phyloP scores from a whole-genome alignment of 306 rosid species.

The Ceratonia siliqua region DNA sequence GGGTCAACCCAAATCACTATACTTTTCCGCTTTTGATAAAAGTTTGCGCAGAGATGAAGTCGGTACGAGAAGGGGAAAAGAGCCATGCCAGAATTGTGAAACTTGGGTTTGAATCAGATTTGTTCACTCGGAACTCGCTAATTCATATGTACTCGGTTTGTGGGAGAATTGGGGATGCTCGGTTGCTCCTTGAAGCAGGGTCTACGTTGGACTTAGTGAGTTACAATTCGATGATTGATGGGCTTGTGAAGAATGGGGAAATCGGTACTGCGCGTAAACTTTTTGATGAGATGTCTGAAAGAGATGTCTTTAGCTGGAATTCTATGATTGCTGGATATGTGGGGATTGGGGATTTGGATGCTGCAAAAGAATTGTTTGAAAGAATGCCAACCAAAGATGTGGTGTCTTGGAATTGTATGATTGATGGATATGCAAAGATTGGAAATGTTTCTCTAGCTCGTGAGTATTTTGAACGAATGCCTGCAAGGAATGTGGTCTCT shows the following conservation, averaged over 20 bases:
- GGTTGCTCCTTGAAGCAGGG: conserved; percentile 48
- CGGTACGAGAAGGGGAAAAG: conserved; percentile 44
- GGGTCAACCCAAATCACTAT: conserved; percentile 52
- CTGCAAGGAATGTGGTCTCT: conserved; percentile 48
- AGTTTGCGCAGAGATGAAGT: conserved; percentile 34
- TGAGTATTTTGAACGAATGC: conserved; percentile 46
- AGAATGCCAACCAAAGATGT: conserved; percentile 49
- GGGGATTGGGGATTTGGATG: conserved; percentile 46
- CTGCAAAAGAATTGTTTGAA: conserved; percentile 51
- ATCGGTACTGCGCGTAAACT: conserved; percentile 38
- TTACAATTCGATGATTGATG: conserved; percentile 68
- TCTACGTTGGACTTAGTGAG: conserved; percentile 56
- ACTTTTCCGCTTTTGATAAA: conserved; percentile 67
- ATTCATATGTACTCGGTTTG: conserved; percentile 55
- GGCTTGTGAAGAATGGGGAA: conserved; percentile 50
- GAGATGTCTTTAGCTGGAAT: conserved; percentile 62
- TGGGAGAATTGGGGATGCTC: conserved; percentile 48
- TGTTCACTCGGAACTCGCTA: conserved; percentile 54
- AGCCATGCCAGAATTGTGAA: conserved; percentile 47
- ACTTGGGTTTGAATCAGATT: conserved; percentile 54
- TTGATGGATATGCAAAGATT: conserved; percentile 61
- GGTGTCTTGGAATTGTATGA: conserved; percentile 66
- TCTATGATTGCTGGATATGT: conserved; percentile 53
- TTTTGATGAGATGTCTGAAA: conserved; percentile 53
- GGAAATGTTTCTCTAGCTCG: conserved; percentile 45